A percentile compares a stretch with the other conserved stretches of the same genome.
phyloP scores from a whole-genome alignment of 2,329 filamentous ascomycete genomes.

The Penicillium sclerotiorum region DNA sequence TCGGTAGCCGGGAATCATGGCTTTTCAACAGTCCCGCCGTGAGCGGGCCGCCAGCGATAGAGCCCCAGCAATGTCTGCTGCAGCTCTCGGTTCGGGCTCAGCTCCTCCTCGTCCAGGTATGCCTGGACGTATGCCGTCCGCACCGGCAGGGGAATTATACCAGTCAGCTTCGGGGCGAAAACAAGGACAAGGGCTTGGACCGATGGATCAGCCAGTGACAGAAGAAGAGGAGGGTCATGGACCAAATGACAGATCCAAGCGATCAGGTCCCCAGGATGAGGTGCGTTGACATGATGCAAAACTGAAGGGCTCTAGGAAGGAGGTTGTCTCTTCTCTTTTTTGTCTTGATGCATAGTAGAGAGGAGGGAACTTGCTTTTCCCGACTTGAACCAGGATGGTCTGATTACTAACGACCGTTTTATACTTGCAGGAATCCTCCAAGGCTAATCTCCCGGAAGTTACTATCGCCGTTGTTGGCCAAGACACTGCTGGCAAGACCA shows the following conservation, averaged over 20 bases:
- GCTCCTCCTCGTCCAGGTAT: constrained; percentile 35
- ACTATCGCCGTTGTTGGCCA: constrained; percentile 62
- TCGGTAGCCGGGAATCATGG: constrained; percentile 22
- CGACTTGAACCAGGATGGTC: not conserved
- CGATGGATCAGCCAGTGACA: constrained; percentile 27
- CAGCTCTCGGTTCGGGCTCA: constrained; percentile 1
- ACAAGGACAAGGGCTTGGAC: constrained; percentile 20
- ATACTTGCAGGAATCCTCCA: constrained; percentile 25
- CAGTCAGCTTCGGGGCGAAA: constrained; percentile 28
- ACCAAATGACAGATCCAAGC: constrained; percentile 16
- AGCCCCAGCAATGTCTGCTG: constrained; percentile 24
- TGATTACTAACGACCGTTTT: constrained; percentile 15
- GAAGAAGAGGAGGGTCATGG: constrained; percentile 39
- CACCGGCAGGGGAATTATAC: constrained; percentile 34
- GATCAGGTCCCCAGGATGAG: constrained; percentile 25
- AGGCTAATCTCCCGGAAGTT: constrained; percentile 52
- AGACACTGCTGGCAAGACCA: constrained; percentile 59
- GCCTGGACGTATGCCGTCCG: constrained; percentile 38
- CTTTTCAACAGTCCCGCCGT: constrained; percentile 30
- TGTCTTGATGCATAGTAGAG: not conserved
- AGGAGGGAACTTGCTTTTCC: too few species aligned
- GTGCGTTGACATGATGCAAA: constrained; percentile 23
- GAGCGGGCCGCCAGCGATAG: constrained; percentile 38
- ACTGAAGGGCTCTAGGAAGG: not conserved
- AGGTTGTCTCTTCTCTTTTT: not conserved